Conservation (phyloP, 768 basidiomycete species). For the Pleurotus tuber-regium region DNA sequence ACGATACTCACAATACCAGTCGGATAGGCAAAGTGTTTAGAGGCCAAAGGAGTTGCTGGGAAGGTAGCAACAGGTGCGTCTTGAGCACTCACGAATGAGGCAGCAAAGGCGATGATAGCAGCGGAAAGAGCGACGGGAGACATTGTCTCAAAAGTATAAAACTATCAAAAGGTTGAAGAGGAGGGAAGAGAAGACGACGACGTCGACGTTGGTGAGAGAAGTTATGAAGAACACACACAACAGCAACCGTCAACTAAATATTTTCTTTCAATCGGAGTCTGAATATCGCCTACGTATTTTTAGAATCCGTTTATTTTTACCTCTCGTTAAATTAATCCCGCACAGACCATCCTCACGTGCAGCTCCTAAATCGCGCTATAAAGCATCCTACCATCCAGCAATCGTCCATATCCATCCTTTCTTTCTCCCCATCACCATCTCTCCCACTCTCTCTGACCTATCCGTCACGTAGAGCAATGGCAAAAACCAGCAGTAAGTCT, state of each 20-base stretch:
- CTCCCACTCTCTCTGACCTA: too few species aligned
- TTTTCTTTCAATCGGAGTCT: background rate
- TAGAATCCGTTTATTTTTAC: background rate
- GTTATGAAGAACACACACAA: background rate
- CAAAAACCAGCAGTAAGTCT: too few species aligned
- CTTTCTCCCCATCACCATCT: too few species aligned
- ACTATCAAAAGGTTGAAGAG: background rate
- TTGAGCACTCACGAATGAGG: conserved; percentile 28
- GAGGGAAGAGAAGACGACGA: background rate
- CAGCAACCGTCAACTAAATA: too few species aligned
- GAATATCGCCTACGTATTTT: background rate
- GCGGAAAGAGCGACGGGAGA: conserved; percentile 43
- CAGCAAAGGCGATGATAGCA: conserved; percentile 28
- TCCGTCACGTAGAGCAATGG: too few species aligned
- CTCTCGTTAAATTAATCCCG: background rate
- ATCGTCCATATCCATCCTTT: background rate
- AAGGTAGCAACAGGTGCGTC: conserved; percentile 27
- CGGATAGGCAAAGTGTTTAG: conserved; percentile 44
- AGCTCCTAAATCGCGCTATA: background rate
- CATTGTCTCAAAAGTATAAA: conserved; percentile 27
- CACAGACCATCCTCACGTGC: background rate
- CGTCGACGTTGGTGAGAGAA: background rate
- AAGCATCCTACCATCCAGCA: background rate
- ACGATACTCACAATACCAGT: conserved; percentile 40
- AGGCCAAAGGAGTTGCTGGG: conserved; percentile 44